Evolutionary conservation across 768 basidiomycete species (phyloP).

Genomic region (Agrocybe chaxingu): DNA sequence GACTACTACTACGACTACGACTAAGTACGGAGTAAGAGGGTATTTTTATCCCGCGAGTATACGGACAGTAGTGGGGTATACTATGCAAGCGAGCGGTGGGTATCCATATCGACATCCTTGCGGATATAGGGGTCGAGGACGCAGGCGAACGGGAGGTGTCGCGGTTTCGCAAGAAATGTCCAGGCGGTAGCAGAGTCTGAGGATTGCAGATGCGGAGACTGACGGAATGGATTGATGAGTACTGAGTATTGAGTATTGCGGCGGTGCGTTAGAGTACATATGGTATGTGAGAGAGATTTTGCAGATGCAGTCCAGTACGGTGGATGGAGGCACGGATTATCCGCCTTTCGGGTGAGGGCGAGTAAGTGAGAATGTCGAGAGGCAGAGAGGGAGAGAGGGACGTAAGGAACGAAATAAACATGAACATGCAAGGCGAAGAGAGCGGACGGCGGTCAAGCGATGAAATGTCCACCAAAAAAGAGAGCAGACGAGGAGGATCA

Average conservation of each 20-base stretch:
- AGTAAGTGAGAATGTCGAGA: not conserved
- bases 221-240: not conserved
- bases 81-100: no score
- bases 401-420: conserved; percentile 5
- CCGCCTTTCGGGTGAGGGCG: conserved; percentile 12
- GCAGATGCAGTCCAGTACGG: conserved; percentile 17
- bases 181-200: not conserved
- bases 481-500: not conserved
- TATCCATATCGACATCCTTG: no score
- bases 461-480: conserved; percentile 13
- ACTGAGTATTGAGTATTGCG: conserved; percentile 6
- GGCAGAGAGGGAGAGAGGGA: conserved; percentile 3
- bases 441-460: conserved; percentile 19
- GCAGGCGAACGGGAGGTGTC: no score
- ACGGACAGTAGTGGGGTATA: no score
- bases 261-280: conserved; percentile 19
- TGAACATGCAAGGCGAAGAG: conserved; percentile 14
- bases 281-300: conserved; percentile 14
- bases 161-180: not conserved
- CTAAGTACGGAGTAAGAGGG: no score
- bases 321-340: conserved; percentile 15
- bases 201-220: not conserved
- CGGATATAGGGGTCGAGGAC: no score
- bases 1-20: no score
- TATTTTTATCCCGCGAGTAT: no score